A percentile compares a stretch with the other conserved stretches of the same genome.
These are phyloP conservation scores for Chrysoporthe puriensis DNA, from an alignment of 2,329 filamentous ascomycete species.

Conservation along the genomic window DNA sequence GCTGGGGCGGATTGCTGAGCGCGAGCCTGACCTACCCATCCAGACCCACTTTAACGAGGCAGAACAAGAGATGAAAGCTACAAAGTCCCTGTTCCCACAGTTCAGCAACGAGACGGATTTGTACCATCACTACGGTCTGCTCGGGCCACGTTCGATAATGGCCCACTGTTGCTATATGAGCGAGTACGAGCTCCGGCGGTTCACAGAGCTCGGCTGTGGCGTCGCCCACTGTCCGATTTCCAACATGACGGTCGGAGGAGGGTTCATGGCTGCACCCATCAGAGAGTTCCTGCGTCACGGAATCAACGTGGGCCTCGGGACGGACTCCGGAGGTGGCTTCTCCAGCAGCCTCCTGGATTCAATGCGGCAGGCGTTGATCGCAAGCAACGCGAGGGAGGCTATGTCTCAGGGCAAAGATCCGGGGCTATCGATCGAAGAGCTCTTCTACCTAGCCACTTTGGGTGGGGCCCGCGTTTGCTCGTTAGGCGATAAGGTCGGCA, in stretches of 20 bases:
- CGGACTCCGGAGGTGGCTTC: constrained; percentile 66
- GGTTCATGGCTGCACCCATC: constrained; percentile 65
- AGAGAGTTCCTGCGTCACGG: constrained; percentile 59
- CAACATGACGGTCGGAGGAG: constrained; percentile 65
- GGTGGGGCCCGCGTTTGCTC: constrained; percentile 64
- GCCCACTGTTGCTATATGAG: constrained; percentile 69
- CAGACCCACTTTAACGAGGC: constrained; percentile 73
- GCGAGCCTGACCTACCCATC: constrained; percentile 56
- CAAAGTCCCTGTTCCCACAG: constrained; percentile 57
- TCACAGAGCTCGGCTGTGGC: constrained; percentile 56
- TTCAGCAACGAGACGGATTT: constrained; percentile 62
- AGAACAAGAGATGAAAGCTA: constrained; percentile 60
- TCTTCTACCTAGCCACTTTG: constrained; percentile 63
- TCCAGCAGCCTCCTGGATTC: constrained; percentile 62
- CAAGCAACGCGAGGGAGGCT: constrained; percentile 52
- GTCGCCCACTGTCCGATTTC: constrained; percentile 67
- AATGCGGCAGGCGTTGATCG: constrained; percentile 62
- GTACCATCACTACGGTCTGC: constrained; percentile 58
- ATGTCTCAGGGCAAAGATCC: constrained; percentile 45
- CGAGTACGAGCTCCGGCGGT: constrained; percentile 55
- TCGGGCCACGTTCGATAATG: constrained; percentile 61
- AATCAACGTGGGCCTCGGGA: constrained; percentile 69
- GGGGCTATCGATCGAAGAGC: constrained; percentile 53
- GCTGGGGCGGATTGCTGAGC: constrained; percentile 55
- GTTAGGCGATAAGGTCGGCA: constrained; percentile 57